phyloP scores from a whole-genome alignment of 2,329 filamentous ascomycete species.

The Aspergillus udagawae region DNA sequence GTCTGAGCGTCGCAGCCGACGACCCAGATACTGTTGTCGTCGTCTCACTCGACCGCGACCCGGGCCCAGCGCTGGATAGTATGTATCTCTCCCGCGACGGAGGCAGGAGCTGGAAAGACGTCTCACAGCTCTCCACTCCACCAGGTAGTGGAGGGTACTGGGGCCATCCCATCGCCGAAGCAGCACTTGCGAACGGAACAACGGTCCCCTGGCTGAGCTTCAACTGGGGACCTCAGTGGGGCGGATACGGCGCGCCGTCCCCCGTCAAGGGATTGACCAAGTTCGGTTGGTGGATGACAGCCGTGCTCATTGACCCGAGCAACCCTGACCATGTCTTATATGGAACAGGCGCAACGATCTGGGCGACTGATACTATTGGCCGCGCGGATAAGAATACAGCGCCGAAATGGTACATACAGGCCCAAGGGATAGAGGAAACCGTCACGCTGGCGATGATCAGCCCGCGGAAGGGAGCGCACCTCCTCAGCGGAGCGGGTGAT shows the following conservation, averaged over 20 bases:
- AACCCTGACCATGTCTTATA: slow-evolving; percentile 10
- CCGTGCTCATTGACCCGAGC: slow-evolving; percentile 10
- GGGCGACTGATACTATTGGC: slow-evolving; percentile 10
- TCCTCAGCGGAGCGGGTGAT: slow-evolving; percentile 7
- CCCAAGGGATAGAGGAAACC: slow-evolving; percentile 11
- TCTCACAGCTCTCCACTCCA: slow-evolving; percentile 11
- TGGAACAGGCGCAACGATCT: slow-evolving; percentile 12
- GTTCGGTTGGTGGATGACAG: slow-evolving; percentile 15
- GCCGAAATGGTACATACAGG: slow-evolving; percentile 10
- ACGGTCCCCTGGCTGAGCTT: slow-evolving; percentile 12
- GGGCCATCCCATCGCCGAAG: slow-evolving; percentile 12
- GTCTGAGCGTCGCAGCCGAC: slow-evolving; percentile 8
- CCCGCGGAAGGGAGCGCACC: slow-evolving; percentile 7
- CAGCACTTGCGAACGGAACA: slow-evolving; percentile 11
- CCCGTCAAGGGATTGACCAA: slow-evolving; percentile 12
- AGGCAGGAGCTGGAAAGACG: slow-evolving; percentile 12
- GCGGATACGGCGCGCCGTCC: slow-evolving; percentile 12
- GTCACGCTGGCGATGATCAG: slow-evolving; percentile 11
- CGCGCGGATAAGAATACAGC: slow-evolving; percentile 5
- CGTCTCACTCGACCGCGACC: slow-evolving; percentile 9
- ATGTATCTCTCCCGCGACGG: slow-evolving; percentile 13
- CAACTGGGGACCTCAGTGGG: slow-evolving; percentile 14
- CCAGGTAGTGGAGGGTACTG: slow-evolving; percentile 10
- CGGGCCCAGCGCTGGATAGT: slow-evolving; percentile 12
- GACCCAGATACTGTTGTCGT: slow-evolving; percentile 12